Conservation (phyloP, 2,329 filamentous ascomycete species). For the Chaetothyriales sp. region DNA sequence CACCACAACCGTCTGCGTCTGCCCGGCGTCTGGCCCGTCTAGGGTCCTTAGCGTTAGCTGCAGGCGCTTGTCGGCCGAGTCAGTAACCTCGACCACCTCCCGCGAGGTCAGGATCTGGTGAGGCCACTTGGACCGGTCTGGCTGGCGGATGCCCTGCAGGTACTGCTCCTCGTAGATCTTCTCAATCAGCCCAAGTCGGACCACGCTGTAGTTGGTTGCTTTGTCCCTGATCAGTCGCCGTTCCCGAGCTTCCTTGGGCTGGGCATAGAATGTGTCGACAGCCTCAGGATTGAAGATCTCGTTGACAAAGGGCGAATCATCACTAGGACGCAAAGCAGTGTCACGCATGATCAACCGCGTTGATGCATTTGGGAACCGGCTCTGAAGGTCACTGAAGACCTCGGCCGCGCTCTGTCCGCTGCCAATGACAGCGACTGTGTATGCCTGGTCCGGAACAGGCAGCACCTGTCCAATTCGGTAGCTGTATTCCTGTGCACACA, state of each 20-base stretch:
- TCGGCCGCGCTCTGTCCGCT: constrained; percentile 88
- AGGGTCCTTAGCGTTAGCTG: constrained; percentile 44
- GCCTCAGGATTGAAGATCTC: constrained; percentile 87
- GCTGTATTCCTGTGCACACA: constrained; percentile 43
- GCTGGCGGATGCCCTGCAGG: constrained; percentile 58
- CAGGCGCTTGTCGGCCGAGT: constrained; percentile 37
- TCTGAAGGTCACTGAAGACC: constrained; percentile 80
- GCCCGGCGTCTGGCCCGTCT: constrained; percentile 20
- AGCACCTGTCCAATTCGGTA: constrained; percentile 11
- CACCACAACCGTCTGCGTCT: constrained; percentile 52
- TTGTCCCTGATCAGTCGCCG: constrained; percentile 52
- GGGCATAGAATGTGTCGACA: constrained; percentile 60
- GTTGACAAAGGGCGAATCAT: constrained; percentile 95
- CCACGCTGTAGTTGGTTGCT: constrained; percentile 87
- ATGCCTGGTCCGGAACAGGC: constrained; percentile 29
- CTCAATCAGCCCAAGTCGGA: constrained; percentile 80
- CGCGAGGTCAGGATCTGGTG: constrained; percentile 62
- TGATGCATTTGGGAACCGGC: constrained; percentile 63
- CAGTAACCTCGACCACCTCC: constrained; percentile 48
- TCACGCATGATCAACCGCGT: constrained; percentile 69
- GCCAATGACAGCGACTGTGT: constrained; percentile 71
- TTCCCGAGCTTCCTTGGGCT: constrained; percentile 47
- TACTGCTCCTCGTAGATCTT: constrained; percentile 78
- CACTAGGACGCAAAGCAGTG: constrained; percentile 71
- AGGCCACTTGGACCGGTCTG: constrained; percentile 60